Evolutionary conservation across 73 alveolate genomes (phyloP), one percentile per base, ranked within the genome.

Genomic region (Tetrahymena elliotti): DNA sequence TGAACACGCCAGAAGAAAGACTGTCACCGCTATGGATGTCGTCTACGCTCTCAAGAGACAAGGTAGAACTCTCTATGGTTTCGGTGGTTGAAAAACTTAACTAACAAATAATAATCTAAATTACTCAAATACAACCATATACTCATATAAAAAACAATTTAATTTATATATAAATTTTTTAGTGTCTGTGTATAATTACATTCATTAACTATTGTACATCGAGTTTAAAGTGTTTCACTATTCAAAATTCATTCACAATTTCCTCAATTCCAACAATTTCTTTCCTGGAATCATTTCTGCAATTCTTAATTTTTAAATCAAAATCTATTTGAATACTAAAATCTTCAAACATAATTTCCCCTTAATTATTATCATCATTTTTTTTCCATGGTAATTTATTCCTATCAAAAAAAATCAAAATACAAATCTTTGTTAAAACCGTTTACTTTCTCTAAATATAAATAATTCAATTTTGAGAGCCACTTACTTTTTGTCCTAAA

Each of bases 1-100:
- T 94, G 99, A 97, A 93, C 98, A 97, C 94, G 99, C 98, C 52
- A 97, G 97, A 96, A 97, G 99, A 97, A 97, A 97, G 96, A 97
- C 99, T 47, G 98, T 97, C 96, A 94, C 97, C 52, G 98, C 98
- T 92, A 96, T 97, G 97, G 99, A 97, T 96, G 99, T 97, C 93
- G 98, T 97, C 92, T 97, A 97, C 96, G 98, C 98, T 31, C 95
- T 97, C 34, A 97, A 97, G 97, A 96, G 98, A 96, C 96, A 97
- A 97, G 98, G 98, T 93, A 97, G 98, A 97, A 93, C 98, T 68
- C 98, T 97, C 95, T 97, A 97, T 97, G 98, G 98, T 93, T 97
- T 97, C 95, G 97, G 97, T 52, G 97, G 96, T 39, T 95, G 96
- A 95, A 27, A 2, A 84, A 84, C 88, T 68, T 68, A 5, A 68